Conservation (phyloP, 805 yeast species). For the Kodamaea kaohsiungensis region DNA sequence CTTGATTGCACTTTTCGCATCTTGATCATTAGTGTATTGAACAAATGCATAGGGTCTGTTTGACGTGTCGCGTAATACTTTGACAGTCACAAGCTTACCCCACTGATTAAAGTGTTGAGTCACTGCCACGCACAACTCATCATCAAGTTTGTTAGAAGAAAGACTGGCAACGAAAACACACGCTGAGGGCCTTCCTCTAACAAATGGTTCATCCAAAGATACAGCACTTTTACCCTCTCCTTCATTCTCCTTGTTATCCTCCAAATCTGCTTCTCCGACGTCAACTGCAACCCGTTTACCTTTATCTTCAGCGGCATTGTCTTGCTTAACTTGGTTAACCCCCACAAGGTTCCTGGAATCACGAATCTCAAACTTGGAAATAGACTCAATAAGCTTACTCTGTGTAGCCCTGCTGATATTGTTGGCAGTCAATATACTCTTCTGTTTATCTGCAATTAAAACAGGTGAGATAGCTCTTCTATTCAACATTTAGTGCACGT, state of each 20-base stretch:
- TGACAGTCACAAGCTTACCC: conserved; percentile 72
- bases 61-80: conserved; percentile 78
- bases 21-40: conserved; percentile 71
- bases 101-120: conserved; percentile 65
- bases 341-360: background rate
- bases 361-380: background rate
- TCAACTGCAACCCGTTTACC: background rate
- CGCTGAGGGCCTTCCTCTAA: conserved; percentile 72
- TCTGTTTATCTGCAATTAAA: conserved; percentile 5
- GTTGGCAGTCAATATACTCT: background rate
- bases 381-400: background rate
- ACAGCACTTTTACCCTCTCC: background rate
- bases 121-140: conserved; percentile 68
- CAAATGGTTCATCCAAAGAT: background rate
- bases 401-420: background rate
- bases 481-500: background rate
- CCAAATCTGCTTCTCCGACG: background rate
- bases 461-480: conserved; percentile 2
- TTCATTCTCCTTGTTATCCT: background rate
- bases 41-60: conserved; percentile 92
- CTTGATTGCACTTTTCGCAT: conserved; percentile 65
- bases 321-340: background rate
- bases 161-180: conserved; percentile 89
- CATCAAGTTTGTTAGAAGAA: conserved; percentile 64
- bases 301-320: background rate